phyloP scores from a whole-genome alignment of 257 asterid genomes.

The Nicotiana undulata region DNA sequence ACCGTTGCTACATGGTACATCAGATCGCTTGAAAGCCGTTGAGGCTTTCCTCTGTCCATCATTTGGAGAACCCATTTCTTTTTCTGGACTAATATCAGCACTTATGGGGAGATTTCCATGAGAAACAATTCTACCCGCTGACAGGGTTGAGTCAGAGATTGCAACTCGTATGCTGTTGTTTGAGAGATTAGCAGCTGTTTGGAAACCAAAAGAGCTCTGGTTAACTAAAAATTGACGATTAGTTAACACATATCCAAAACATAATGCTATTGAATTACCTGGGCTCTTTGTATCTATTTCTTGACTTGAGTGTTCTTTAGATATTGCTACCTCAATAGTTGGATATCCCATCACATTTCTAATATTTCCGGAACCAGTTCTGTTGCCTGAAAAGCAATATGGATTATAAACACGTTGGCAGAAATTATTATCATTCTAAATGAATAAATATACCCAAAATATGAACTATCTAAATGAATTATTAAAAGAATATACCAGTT shows the following conservation, averaged over 20 bases:
- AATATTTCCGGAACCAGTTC: background rate
- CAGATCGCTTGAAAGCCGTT: background rate
- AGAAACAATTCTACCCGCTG: background rate
- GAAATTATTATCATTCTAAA: background rate
- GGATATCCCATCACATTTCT: background rate
- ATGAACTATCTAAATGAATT: background rate
- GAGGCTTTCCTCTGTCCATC: background rate
- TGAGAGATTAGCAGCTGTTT: slow-evolving; percentile 7
- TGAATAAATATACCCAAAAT: background rate
- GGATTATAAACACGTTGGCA: background rate
- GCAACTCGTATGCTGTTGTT: background rate
- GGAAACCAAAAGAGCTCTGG: background rate
- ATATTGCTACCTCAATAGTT: background rate
- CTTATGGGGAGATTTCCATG: background rate
- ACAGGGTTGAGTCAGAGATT: background rate
- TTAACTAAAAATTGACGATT: background rate
- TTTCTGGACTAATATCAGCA: background rate
- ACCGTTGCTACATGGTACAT: background rate
- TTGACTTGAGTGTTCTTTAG: slow-evolving; percentile 8
- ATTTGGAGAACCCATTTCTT: background rate
- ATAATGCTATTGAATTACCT: background rate
- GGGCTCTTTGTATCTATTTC: background rate
- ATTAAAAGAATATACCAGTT: background rate
- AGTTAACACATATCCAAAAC: background rate
- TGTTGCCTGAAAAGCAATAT: background rate